Base-by-base conservation (phyloP, 2,329 filamentous ascomycete genomes). In the Neonectria punicea region DNA sequence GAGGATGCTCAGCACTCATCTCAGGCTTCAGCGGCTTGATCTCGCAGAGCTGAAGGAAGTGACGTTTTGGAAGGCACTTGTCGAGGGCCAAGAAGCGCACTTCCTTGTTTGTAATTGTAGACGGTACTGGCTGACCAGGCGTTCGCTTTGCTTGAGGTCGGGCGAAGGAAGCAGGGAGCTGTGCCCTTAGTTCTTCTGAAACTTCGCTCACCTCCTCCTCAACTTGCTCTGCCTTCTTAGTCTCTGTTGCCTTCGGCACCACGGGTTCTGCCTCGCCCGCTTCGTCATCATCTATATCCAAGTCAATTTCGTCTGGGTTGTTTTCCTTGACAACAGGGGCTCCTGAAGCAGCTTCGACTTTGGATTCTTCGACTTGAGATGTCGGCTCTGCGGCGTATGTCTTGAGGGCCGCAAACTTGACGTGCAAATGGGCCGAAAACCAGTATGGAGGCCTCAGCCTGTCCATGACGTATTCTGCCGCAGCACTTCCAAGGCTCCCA, bases 391-490 rank as follows among this genome's bases (percentile, higher is more conserved):
- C 74, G 53, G 78, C 69, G 62, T 89, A 90, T n/a, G 68, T 81
- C 76, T 87, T 91, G 67, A 89, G 77, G 1, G 94, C 96, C 1
- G 90, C 80, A 76, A 92, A 98, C 76, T 95, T 97, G 82, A 92
- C 90, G 79, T 99, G 96, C 81, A 98, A 80, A 79, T 99, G 96
- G 3, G 94, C 96, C 41, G 92, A 91, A 77, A 98, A 98, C 96
- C 96, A 99, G 77, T 93, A 91, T 0, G 86, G 85, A 10, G 96
- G 96, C 57, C 93, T 86, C 57, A 99, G 80, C 32, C 92, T 87
- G 75, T 97, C 90, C 79, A 98, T 86, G 20, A 97, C 90, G 70
- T 92, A 88, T 74, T 87, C 89, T 0, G 94, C 94, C 0, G 95
- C 95, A 34, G 87, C 82, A 72, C 88, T 98, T 0, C 96, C 96